Conservation (phyloP, 2,329 filamentous ascomycete species). For the Venturiaceae sp. region DNA sequence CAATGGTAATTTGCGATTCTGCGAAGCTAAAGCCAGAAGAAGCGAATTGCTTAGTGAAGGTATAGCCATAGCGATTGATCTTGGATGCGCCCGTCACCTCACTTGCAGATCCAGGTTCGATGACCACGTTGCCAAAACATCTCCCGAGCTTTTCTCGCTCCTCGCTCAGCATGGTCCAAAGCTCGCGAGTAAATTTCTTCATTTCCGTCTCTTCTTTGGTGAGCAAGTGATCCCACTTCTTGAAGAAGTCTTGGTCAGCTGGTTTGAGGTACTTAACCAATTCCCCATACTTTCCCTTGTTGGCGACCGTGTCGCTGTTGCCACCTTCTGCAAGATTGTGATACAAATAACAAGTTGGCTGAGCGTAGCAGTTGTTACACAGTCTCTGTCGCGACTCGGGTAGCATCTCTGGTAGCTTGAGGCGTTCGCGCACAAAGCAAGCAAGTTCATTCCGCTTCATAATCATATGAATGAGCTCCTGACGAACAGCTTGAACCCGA, state of each 20-base stretch:
- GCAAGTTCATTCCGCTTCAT: conserved; percentile 90
- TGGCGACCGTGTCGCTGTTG: conserved; percentile 67
- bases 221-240: conserved; percentile 86
- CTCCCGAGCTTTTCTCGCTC: conserved; percentile 82
- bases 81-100: conserved; percentile 63
- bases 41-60: conserved; percentile 61
- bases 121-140: conserved; percentile 80
- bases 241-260: conserved; percentile 71
- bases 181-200: conserved; percentile 75
- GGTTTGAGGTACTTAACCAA: conserved; percentile 68
- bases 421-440: conserved; percentile 71
- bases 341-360: conserved; percentile 84
- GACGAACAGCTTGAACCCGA: conserved; percentile 73
- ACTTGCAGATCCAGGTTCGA: conserved; percentile 65
- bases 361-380: conserved; percentile 84
- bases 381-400: conserved; percentile 57
- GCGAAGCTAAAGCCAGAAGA: conserved; percentile 66
- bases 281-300: conserved; percentile 75
- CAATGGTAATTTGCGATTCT: conserved; percentile 77
- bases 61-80: conserved; percentile 88
- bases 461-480: conserved; percentile 91
- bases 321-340: conserved; percentile 85
- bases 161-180: conserved; percentile 91
- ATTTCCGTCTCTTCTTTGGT: conserved; percentile 92
- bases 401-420: conserved; percentile 77